Percentiles rank a stretch among this genome's conserved stretches.
Evolutionary conservation across 2,329 filamentous ascomycete genomes (phyloP).

Genomic region (Ampelomyces quisqualis): DNA sequence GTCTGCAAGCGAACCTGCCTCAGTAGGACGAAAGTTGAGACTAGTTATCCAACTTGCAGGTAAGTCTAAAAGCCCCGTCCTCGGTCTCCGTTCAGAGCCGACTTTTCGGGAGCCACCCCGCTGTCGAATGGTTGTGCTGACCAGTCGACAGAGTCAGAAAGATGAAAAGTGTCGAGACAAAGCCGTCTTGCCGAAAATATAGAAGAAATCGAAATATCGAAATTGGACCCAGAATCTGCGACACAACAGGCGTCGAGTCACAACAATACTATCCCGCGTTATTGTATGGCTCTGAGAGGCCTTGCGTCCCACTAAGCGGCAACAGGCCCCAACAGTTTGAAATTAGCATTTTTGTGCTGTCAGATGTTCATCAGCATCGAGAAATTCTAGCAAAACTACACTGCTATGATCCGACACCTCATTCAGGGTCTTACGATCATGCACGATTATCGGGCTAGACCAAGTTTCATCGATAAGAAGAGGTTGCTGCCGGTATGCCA

Average conservation of each 20-base stretch:
- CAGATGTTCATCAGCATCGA: constrained; percentile 53
- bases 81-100: constrained; percentile 1
- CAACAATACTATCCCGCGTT: constrained; percentile 48
- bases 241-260: constrained; percentile 32
- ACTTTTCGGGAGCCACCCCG: not conserved
- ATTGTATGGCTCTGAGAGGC: constrained; percentile 46
- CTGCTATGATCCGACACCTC: constrained; percentile 49
- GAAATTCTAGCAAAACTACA: constrained; percentile 46
- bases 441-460: constrained; percentile 46
- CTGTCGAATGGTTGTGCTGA: constrained; percentile 10
- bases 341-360: constrained; percentile 50
- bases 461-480: constrained; percentile 28
- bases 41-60: constrained; percentile 23
- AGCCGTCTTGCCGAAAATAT: constrained; percentile 22
- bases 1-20: too few relatives aligned
- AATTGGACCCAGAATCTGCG: constrained; percentile 24
- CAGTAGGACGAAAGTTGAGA: constrained; percentile 18
- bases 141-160: constrained; percentile 18
- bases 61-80: constrained; percentile 12
- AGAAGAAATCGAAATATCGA: constrained; percentile 43
- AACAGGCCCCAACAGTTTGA: constrained; percentile 33
- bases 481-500: constrained; percentile 38
- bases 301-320: constrained; percentile 46
- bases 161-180: constrained; percentile 24
- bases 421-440: constrained; percentile 50